Evolutionary conservation across 768 basidiomycete genomes (phyloP).

Genomic region (Macrolepiota dolichaula): DNA sequence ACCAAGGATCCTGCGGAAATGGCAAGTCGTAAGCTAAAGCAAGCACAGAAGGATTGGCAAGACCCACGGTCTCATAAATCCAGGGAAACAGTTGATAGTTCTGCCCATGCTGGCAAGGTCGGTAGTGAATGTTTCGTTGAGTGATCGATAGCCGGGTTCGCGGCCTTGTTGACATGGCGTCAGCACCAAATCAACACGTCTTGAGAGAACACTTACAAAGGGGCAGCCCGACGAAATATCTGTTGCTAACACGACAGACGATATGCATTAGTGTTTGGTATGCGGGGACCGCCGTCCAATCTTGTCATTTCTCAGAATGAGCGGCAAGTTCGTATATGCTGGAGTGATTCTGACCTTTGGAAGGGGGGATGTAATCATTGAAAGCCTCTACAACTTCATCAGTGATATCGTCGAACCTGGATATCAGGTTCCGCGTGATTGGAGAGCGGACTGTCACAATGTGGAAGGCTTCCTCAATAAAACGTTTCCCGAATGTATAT

Average conservation of each 20-base stretch:
- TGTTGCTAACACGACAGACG: slow-evolving; percentile 35
- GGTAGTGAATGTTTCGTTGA: slow-evolving; percentile 29
- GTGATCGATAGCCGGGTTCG: slow-evolving; percentile 29
- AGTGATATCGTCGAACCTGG: slow-evolving; percentile 31
- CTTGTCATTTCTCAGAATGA: slow-evolving; percentile 15
- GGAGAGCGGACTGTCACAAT: slow-evolving; percentile 19
- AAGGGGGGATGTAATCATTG: slow-evolving; percentile 29
- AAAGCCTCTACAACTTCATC: slow-evolving; percentile 39
- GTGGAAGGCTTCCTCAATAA: slow-evolving; percentile 24
- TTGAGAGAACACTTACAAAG: slow-evolving; percentile 28
- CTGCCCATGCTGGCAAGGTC: slow-evolving; percentile 24
- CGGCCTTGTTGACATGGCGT: slow-evolving; percentile 23
- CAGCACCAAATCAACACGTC: background rate
- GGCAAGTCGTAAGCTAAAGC: slow-evolving; percentile 16
- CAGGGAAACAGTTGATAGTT: slow-evolving; percentile 31
- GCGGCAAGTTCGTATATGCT: background rate
- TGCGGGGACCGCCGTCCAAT: slow-evolving; percentile 32
- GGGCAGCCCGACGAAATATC: slow-evolving; percentile 43
- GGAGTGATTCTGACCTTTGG: slow-evolving; percentile 17
- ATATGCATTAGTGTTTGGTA: slow-evolving; percentile 24
- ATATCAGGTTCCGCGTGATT: slow-evolving; percentile 31
- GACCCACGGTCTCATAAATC: slow-evolving; percentile 37
- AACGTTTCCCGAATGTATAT: slow-evolving; percentile 31
- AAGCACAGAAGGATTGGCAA: slow-evolving; percentile 11
- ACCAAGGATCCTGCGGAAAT: slow-evolving; percentile 12